Conservation (phyloP, 257 asterid species). For the Solanum pimpinellifolium region DNA sequence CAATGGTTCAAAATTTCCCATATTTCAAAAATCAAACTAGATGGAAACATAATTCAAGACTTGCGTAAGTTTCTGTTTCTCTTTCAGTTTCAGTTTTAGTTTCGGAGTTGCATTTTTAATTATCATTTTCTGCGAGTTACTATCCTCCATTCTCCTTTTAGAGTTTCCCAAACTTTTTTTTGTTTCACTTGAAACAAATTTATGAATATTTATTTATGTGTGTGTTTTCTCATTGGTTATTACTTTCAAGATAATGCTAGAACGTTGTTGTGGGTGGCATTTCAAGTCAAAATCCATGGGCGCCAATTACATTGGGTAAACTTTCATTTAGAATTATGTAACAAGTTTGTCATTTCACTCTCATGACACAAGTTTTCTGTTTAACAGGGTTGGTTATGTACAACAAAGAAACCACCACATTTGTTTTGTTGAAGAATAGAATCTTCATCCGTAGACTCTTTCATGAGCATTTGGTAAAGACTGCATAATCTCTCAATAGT, state of each 20-base stretch:
- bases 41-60: background rate
- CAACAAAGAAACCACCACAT: background rate
- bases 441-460: background rate
- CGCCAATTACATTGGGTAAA: background rate
- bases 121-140: too few species aligned
- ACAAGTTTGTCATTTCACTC: background rate
- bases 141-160: too few species aligned
- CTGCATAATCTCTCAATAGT: background rate
- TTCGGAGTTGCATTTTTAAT: too few species aligned
- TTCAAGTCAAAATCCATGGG: background rate
- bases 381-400: background rate
- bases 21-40: background rate
- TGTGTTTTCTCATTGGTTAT: background rate
- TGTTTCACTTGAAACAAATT: too few species aligned
- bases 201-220: too few species aligned
- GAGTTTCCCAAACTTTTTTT: too few species aligned
- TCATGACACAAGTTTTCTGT: background rate
- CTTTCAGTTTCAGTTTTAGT: too few species aligned
- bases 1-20: background rate
- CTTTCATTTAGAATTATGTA: background rate
- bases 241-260: background rate
- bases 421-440: background rate
- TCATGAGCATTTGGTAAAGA: background rate
- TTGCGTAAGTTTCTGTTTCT: background rate
- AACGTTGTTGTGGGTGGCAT: background rate